Evolutionary conservation across 139 green algal genomes (phyloP), one percentile per base, ranked within the genome.

Genomic region (Chlamydomonas schloesseri): DNA sequence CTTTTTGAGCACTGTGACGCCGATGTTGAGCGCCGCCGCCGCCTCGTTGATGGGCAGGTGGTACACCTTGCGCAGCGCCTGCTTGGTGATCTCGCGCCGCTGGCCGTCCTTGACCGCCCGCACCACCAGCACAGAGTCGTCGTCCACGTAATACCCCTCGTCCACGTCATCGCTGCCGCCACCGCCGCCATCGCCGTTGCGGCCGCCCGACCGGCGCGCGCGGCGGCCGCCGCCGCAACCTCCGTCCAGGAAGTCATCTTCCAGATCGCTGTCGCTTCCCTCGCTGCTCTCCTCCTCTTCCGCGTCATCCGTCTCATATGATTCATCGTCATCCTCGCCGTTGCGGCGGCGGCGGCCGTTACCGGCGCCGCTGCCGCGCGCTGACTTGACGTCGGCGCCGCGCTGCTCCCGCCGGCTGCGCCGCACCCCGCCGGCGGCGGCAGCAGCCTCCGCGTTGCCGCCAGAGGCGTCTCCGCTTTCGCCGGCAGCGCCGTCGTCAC

Each of bases 1-100:
- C 81, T 93, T 92, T 80, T 96, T 96, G 11, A 96, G 80, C 53
- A 93, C 91, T 9, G 94, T 96, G 33, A 94, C 81, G 37, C 94
- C 93, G 29, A 96, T 91, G 69, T 79, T 82, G 42, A 96, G 87
- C 31, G 81, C 55, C 23, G 90, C 88, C 26, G 90, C 91, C 18
- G 94, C 93, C 42, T 93, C 79, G 26, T 92, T 81, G 69, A 94
- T 96, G 28, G 93, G 92, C 14, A 94, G 73, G 82, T 96, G 89
- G 77, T 93, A 96, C 47, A 93, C 78, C 42, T 75, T 84, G 64
- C 78, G 78, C 62, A 84, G 64, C 6, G 78, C 78, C 20, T 6
- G 15, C 78, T 84, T 84, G 42, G 78, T 84, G 64, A 84, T 84
- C 62, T 84, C 78, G n/a, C 78, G 78, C 42, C 46, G 42, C 36